Percentiles rank a stretch among this genome's conserved stretches.
These are phyloP conservation scores for Hanseniaspora vineae DNA, from an alignment of 805 yeast genomes.

Conservation along the genomic window DNA sequence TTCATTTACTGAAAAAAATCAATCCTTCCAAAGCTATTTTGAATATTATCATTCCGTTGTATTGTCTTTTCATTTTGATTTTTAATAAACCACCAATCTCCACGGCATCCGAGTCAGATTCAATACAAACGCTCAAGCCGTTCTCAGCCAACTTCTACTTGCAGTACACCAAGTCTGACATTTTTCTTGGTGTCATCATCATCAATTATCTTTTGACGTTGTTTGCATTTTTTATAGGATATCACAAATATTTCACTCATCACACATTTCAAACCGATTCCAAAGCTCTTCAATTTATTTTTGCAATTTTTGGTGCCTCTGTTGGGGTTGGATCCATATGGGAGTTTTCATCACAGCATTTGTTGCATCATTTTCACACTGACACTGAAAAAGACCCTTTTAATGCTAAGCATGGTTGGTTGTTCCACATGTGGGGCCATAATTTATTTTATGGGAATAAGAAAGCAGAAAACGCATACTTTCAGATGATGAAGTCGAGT, in stretches of 20 bases:
- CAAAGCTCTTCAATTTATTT: conserved; percentile 7
- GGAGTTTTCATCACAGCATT: conserved; percentile 32
- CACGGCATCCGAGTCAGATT: no score
- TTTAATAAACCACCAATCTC: conserved; percentile 8
- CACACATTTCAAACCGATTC: conserved; percentile 14
- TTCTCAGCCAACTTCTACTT: conserved; percentile 3
- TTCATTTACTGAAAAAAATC: conserved; percentile 17
- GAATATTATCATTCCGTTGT: conserved; percentile 14
- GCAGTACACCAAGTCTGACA: conserved; percentile 7
- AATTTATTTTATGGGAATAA: conserved; percentile 55
- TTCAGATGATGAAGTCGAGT: neutral
- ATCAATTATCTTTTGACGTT: conserved; percentile 8
- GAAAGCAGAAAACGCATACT: conserved; percentile 27
- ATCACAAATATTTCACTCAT: conserved; percentile 17
- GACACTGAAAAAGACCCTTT: conserved; percentile 88
- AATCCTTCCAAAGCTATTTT: conserved; percentile 13
- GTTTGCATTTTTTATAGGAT: conserved; percentile 15
- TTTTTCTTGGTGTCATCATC: neutral
- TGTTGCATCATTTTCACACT: conserved; percentile 82
- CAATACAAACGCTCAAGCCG: no score
- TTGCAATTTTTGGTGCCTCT: conserved; percentile 16
- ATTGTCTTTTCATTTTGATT: conserved; percentile 13
- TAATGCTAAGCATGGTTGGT: conserved; percentile 65
- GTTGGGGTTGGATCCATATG: conserved; percentile 17
- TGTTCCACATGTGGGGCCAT: conserved; percentile 87